These are phyloP conservation scores for Combretum micranthum DNA, from an alignment of 345 rosid genomes.

Conservation along the genomic window DNA sequence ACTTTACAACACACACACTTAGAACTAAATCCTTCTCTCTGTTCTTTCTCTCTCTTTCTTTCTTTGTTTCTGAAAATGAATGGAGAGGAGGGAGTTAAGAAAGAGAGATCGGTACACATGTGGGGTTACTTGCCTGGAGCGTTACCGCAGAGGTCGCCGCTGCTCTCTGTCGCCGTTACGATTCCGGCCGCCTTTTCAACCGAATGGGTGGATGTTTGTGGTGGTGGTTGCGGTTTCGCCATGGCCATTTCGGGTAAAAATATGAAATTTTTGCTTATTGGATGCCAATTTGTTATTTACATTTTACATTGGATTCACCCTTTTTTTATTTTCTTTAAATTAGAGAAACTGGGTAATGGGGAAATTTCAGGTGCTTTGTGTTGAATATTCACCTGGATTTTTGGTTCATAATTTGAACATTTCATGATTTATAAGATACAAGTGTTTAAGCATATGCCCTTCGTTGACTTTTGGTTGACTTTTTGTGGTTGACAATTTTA, in stretches of 20 bases:
- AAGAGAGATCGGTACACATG: conserved; percentile 48
- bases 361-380: conserved; percentile 84
- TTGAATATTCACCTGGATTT: too few species aligned
- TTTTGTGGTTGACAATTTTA: too few species aligned
- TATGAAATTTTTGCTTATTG: conserved; percentile 13
- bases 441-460: too few species aligned
- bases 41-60: conserved; percentile 6
- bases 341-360: too few species aligned
- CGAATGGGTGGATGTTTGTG: conserved; percentile 76
- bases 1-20: conserved; percentile 3
- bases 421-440: too few species aligned
- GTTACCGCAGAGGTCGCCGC: conserved; percentile 70
- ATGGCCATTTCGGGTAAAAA: conserved; percentile 78
- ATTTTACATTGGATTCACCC: not conserved
- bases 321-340: too few species aligned
- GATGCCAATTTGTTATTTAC: not conserved
- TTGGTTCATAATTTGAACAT: too few species aligned
- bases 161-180: conserved; percentile 29
- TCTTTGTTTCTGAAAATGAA: conserved; percentile 10
- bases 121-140: conserved; percentile 99
- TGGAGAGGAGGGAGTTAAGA: conserved; percentile 18
- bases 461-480: too few species aligned
- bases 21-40: not conserved
- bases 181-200: conserved; percentile 22
- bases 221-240: conserved; percentile 97